Conservation (phyloP, 129 eudicot genomes). For the Flaveria sonorensis region DNA sequence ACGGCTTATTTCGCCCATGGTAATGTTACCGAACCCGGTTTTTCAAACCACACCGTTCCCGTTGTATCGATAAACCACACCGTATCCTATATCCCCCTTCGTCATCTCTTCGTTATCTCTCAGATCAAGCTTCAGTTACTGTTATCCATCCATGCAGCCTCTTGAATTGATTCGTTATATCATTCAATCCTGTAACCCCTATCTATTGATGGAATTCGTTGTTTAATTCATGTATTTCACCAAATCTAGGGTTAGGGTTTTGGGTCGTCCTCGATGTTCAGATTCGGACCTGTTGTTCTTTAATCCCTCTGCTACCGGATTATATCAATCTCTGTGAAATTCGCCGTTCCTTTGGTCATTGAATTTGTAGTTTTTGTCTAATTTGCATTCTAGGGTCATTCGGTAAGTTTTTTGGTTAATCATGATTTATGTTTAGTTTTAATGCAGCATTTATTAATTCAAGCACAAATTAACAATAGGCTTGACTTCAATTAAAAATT, state of each 20-base stretch:
- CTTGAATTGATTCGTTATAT: background rate
- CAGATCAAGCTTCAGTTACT: constrained; percentile 36
- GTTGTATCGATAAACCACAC: constrained; percentile 32
- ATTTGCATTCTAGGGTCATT: constrained; percentile 34
- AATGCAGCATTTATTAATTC: background rate
- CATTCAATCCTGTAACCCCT: constrained; percentile 23
- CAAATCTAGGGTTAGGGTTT: constrained; percentile 52
- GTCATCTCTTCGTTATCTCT: constrained; percentile 28
- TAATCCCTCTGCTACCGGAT: background rate
- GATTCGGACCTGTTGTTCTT: constrained; percentile 10
- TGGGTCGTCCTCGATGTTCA: background rate
- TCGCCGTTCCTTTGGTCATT: constrained; percentile 1
- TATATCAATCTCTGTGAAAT: background rate
- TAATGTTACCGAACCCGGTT: constrained; percentile 40
- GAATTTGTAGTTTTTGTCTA: background rate
- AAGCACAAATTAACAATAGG: constrained; percentile 13
- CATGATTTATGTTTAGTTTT: background rate
- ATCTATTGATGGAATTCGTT: constrained; percentile 24
- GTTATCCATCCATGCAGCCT: constrained; percentile 2
- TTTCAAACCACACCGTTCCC: constrained; percentile 15
- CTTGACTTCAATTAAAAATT: constrained; percentile 22
- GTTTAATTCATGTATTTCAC: background rate
- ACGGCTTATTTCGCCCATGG: constrained; percentile 17
- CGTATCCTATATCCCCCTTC: constrained; percentile 35
- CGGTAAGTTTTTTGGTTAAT: constrained; percentile 30